Base-by-base conservation (phyloP, 441 rosid species). In the Eruca vesicaria region DNA sequence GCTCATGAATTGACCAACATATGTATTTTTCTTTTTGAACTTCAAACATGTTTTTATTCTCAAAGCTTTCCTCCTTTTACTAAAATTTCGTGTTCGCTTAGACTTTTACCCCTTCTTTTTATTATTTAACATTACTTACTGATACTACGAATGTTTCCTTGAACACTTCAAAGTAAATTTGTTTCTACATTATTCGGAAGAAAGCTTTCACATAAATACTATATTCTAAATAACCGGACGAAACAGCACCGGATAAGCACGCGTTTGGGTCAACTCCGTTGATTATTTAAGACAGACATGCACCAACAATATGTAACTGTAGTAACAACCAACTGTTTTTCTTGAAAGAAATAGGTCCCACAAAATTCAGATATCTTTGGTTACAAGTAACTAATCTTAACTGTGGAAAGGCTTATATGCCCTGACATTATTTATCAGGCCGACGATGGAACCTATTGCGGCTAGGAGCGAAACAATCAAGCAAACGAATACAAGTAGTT, bases 371-470 rank as follows among this genome's bases (percentile, higher is more conserved):
- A 45, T 45, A 15, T 3, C 53, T 55, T 9, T 20, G 9, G 3
- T 55, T 20, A 52, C 29, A 65, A 71, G 48, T 35, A 21, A 77
- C 16, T n/a, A 72, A 45, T 53, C 69, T 60, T 4, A 12, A 28
- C 69, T 76, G 20, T 57, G 55, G 79, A 89, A 88, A 33, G 92
- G 89, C 84, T 84, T 74, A 68, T 71, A 86, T 21, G 57, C 4
- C 48, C 32, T 36, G 56, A 89, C 80, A 19, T 56, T 80, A 1
- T 1, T 9, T 11, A 81, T 53, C 7, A 87, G 45, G 36, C 88
- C 89, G 63, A 81, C 23, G 57, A 87, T 63, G 41, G 90, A 85
- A 52, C 86, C 94, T 38, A 74, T 45, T 2, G 82, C 86, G 0
- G 86, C 86, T 11, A 83, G 58, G 14, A 67, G 21, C 0, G 88